Evolutionary conservation across 2,329 filamentous ascomycete species (phyloP).

Genomic region (Lecanoromycetidae sp.): DNA sequence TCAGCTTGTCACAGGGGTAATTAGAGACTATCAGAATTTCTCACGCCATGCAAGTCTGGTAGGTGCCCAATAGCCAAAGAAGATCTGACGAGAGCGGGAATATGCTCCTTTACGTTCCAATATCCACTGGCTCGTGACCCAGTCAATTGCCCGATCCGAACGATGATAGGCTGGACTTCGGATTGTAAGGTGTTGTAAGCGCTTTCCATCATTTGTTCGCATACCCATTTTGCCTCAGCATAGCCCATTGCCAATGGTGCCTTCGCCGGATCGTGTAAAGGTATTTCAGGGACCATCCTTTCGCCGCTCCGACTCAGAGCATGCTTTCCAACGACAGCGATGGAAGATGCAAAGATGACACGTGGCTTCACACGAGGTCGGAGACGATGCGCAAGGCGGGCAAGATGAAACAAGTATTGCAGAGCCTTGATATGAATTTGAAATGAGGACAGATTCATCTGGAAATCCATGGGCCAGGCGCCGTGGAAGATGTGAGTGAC

Average conservation of each 20-base stretch:
- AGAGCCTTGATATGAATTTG: constrained; percentile 13
- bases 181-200: background rate
- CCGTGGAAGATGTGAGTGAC: constrained; percentile 18
- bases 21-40: background rate
- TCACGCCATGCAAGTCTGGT: constrained; percentile 11
- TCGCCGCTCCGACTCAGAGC: too few relatives aligned
- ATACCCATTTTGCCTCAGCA: constrained; percentile 14
- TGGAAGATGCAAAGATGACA: constrained; percentile 10
- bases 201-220: constrained; percentile 14
- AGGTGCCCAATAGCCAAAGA: constrained; percentile 8
- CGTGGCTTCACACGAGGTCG: background rate
- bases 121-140: constrained; percentile 11
- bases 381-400: background rate
- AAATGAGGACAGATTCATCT: constrained; percentile 13
- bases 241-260: constrained; percentile 9
- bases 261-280: background rate
- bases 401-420: background rate
- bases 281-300: constrained; percentile 9
- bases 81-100: constrained; percentile 10
- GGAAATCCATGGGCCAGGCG: constrained; percentile 19
- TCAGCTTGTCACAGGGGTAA: background rate
- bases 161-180: constrained; percentile 5
- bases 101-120: constrained; percentile 14
- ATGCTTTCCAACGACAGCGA: constrained; percentile 7
- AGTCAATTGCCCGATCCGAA: constrained; percentile 15